Evolutionary conservation across 108 stramenopile genomes (phyloP).

Genomic region (Fragilariopsis cylindrus): DNA sequence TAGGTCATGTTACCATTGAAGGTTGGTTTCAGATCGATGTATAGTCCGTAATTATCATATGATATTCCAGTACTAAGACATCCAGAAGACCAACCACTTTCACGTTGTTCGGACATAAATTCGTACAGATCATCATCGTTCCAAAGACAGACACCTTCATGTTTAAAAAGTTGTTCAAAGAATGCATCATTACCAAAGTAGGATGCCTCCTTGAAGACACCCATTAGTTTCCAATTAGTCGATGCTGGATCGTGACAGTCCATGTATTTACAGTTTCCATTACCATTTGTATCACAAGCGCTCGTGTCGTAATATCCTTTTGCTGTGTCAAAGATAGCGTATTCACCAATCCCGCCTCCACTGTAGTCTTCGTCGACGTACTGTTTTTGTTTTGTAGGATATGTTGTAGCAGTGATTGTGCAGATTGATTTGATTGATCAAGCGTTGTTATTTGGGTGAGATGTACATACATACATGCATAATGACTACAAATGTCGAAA

Average conservation of each 20-base stretch:
- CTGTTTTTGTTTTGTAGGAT: constrained; percentile 1
- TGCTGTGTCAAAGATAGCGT: constrained; percentile 45
- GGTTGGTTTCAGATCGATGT: constrained; percentile 41
- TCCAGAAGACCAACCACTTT: constrained; percentile 28
- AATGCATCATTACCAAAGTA: constrained; percentile 47
- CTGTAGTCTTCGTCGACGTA: constrained; percentile 60
- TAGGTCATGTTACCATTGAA: constrained; percentile 46
- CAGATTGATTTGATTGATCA: background rate
- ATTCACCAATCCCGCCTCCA: constrained; percentile 74
- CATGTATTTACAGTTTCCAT: constrained; percentile 49
- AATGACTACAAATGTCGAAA: background rate
- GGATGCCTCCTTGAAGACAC: constrained; percentile 58
- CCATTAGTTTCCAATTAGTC: constrained; percentile 45
- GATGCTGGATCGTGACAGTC: constrained; percentile 54
- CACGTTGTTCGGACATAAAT: constrained; percentile 45
- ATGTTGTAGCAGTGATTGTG: background rate
- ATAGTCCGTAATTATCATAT: constrained; percentile 19
- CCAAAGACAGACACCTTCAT: constrained; percentile 61
- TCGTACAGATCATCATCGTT: constrained; percentile 39
- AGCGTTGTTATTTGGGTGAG: too few species aligned
- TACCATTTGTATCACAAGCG: constrained; percentile 31
- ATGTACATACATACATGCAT: too few species aligned
- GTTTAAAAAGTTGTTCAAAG: constrained; percentile 72
- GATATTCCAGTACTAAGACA: constrained; percentile 24
- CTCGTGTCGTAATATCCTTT: constrained; percentile 35